Evolutionary conservation across 306 rosid species (phyloP).

Genomic region (Malus asiatica): DNA sequence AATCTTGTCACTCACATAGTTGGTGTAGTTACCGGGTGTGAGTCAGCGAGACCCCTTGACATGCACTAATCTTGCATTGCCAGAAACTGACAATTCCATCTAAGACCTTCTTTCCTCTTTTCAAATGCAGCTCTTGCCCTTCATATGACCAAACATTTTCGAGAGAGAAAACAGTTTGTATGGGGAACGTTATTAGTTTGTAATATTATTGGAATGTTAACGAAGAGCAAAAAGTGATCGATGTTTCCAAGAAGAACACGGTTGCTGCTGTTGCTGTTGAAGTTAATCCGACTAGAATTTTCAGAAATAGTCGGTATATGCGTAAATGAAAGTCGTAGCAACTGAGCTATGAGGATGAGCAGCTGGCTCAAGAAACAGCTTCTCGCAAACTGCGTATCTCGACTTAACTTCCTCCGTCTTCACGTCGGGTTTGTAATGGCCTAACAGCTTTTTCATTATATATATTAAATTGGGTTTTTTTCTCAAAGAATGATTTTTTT

Average conservation of each 20-base stretch:
- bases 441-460: not conserved
- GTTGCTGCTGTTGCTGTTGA: not conserved
- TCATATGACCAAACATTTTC: not conserved
- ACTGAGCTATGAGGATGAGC: not conserved
- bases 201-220: not conserved
- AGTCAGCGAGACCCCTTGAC: not conserved
- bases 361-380: not conserved
- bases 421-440: not conserved
- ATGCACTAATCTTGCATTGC: not conserved
- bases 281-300: not conserved
- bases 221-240: not conserved
- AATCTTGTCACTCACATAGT: not conserved
- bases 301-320: not conserved
- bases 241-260: not conserved
- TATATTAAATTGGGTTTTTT: not conserved
- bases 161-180: not conserved
- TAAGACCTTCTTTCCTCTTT: not conserved
- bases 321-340: not conserved
- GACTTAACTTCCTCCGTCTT: not conserved
- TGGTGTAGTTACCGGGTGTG: conserved; percentile 1
- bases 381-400: not conserved
- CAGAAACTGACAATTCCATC: not conserved
- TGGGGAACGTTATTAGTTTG: not conserved
- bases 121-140: not conserved
- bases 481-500: not conserved